phyloP scores from a whole-genome alignment of 2,329 filamentous ascomycete species.

The Zymoseptoria ardabiliae region DNA sequence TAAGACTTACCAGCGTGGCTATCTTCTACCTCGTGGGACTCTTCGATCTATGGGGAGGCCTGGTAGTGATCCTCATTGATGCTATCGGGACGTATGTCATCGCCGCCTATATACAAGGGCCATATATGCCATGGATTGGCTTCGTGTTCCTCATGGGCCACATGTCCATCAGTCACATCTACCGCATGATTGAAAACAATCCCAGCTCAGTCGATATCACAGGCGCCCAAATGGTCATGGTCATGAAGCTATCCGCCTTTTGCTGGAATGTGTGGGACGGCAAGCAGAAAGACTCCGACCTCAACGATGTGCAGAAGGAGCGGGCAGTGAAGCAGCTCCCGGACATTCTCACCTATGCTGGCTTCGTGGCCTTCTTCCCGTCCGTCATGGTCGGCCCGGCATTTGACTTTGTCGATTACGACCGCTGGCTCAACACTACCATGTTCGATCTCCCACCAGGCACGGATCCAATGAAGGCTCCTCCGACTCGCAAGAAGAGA shows the following conservation, averaged over 20 bases:
- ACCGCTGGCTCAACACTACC: slow-evolving; percentile 81
- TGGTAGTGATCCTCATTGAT: slow-evolving; percentile 72
- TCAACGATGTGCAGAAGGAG: slow-evolving; percentile 83
- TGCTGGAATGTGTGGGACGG: slow-evolving; percentile 98
- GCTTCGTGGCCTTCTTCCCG: slow-evolving; percentile 93
- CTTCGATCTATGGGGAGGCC: slow-evolving; percentile 83
- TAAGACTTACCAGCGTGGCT: slow-evolving; percentile 50
- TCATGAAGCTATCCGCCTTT: slow-evolving; percentile 96
- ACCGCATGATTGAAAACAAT: slow-evolving; percentile 63
- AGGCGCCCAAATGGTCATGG: slow-evolving; percentile 90
- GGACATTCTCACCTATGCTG: slow-evolving; percentile 68
- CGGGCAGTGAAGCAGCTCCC: slow-evolving; percentile 71
- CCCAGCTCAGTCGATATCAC: slow-evolving; percentile 75
- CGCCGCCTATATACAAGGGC: slow-evolving; percentile 72
- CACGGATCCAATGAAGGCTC: slow-evolving; percentile 76
- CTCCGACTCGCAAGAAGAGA: slow-evolving; percentile 79
- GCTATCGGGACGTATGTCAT: slow-evolving; percentile 75
- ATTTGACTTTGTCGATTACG: slow-evolving; percentile 92
- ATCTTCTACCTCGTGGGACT: slow-evolving; percentile 89
- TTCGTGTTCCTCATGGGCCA: slow-evolving; percentile 94
- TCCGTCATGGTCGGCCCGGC: slow-evolving; percentile 81
- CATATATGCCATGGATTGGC: slow-evolving; percentile 95
- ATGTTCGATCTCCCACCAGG: slow-evolving; percentile 85
- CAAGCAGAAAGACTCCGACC: slow-evolving; percentile 64
- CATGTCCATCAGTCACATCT: slow-evolving; percentile 84